These are phyloP conservation scores for Suillus spraguei DNA, from an alignment of 768 basidiomycete genomes.

Conservation along the genomic window DNA sequence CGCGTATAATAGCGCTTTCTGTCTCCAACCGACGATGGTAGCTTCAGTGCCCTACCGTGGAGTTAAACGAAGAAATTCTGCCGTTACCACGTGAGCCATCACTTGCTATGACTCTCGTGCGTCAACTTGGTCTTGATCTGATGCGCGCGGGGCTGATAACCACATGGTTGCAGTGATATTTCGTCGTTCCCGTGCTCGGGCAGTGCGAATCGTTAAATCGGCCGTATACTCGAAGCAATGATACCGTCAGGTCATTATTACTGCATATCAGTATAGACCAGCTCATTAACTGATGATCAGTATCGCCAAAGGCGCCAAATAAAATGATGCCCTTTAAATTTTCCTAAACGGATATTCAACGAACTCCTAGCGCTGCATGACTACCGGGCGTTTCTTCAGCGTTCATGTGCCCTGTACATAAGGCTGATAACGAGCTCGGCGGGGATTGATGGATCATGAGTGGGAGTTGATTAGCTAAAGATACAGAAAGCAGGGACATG, in stretches of 20 bases:
- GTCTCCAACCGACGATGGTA: background rate
- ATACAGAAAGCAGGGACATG: no score
- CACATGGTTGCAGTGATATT: background rate
- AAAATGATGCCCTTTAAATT: background rate
- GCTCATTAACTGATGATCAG: background rate
- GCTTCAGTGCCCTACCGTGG: background rate
- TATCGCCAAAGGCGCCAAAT: background rate
- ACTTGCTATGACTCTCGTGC: background rate
- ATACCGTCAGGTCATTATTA: background rate
- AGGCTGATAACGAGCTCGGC: no score
- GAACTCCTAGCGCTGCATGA: background rate
- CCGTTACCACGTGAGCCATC: background rate
- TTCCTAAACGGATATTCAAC: background rate
- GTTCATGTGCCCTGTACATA: no score
- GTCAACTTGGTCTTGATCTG: background rate
- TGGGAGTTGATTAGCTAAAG: no score
- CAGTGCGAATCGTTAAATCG: background rate
- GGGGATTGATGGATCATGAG: no score
- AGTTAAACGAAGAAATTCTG: background rate
- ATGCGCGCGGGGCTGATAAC: background rate
- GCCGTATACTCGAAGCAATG: background rate
- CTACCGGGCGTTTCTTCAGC: background rate
- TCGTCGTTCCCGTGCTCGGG: background rate
- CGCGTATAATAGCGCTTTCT: background rate
- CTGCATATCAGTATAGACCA: background rate